Conservation (phyloP, 768 basidiomycete species). For the Filobasidium floriforme region DNA sequence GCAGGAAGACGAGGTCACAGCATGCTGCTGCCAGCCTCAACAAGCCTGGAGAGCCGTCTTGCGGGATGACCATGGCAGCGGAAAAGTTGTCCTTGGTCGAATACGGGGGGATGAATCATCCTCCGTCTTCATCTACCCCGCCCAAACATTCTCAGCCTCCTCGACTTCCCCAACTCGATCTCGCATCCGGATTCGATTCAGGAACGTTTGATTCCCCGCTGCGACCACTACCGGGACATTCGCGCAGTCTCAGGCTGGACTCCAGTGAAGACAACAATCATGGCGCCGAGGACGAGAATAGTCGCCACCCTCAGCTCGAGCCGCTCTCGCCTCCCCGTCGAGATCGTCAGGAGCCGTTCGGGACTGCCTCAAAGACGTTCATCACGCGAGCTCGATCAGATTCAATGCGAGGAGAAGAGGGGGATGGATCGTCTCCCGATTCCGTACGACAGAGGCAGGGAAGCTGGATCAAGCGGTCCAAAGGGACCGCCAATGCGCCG, state of each 20-base stretch:
- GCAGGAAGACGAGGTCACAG: not conserved
- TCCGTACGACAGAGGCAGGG: conserved; percentile 16
- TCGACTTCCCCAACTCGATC: not conserved
- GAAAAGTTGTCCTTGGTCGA: conserved; percentile 12
- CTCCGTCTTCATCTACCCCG: not conserved
- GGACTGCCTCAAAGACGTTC: conserved; percentile 9
- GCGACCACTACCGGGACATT: conserved; percentile 17
- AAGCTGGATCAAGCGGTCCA: conserved; percentile 25
- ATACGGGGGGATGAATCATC: conserved; percentile 1
- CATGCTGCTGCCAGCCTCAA: not conserved
- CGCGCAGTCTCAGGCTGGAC: conserved; percentile 14
- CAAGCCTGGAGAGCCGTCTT: not conserved
- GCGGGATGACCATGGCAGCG: conserved; percentile 21
- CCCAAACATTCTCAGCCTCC: not conserved
- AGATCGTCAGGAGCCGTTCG: not conserved
- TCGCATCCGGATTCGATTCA: not conserved
- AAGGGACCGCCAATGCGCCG: conserved; percentile 9
- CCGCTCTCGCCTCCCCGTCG: not conserved
- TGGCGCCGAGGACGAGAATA: not conserved
- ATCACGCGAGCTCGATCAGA: conserved; percentile 15
- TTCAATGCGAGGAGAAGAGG: conserved; percentile 14
- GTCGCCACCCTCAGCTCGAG: not conserved
- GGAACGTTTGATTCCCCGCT: conserved; percentile 11
- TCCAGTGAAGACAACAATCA: not conserved
- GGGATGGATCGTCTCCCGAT: conserved; percentile 16